phyloP scores from a whole-genome alignment of 306 rosid species.

The Trifolium fragiferum region DNA sequence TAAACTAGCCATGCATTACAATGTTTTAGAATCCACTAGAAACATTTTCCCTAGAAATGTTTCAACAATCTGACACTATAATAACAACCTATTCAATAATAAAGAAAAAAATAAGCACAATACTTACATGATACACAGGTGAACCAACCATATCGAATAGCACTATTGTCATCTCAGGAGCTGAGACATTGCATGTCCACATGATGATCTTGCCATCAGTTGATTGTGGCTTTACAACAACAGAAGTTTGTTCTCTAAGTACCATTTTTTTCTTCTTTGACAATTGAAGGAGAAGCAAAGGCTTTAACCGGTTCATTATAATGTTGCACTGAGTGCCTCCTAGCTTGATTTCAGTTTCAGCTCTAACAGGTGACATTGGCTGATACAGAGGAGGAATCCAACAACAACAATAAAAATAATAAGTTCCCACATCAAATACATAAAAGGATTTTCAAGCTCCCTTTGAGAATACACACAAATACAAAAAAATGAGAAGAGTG shows the following conservation, averaged over 20 bases:
- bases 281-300: constrained; percentile 71
- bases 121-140: constrained; percentile 90
- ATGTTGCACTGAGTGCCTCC: constrained; percentile 93
- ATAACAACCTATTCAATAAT: constrained; percentile 23
- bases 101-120: constrained; percentile 24
- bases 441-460: constrained; percentile 22
- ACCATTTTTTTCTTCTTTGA: constrained; percentile 78
- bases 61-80: constrained; percentile 38
- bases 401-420: constrained; percentile 25
- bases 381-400: constrained; percentile 51
- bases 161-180: constrained; percentile 95
- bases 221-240: constrained; percentile 59
- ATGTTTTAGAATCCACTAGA: background rate
- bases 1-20: constrained; percentile 7
- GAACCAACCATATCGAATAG: constrained; percentile 73
- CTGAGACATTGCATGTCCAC: constrained; percentile 97
- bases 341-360: constrained; percentile 87
- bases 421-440: constrained; percentile 36
- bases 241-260: constrained; percentile 67
- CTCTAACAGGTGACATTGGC: constrained; percentile 82
- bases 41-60: constrained; percentile 34
- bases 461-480: background rate
- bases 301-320: constrained; percentile 82
- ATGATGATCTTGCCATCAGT: constrained; percentile 71
- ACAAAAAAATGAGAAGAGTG: constrained; percentile 12